Percentiles rank a stretch among this genome's conserved stretches.
Evolutionary conservation across 305 asterid genomes (phyloP).

Genomic region (Plantago coronopus): DNA sequence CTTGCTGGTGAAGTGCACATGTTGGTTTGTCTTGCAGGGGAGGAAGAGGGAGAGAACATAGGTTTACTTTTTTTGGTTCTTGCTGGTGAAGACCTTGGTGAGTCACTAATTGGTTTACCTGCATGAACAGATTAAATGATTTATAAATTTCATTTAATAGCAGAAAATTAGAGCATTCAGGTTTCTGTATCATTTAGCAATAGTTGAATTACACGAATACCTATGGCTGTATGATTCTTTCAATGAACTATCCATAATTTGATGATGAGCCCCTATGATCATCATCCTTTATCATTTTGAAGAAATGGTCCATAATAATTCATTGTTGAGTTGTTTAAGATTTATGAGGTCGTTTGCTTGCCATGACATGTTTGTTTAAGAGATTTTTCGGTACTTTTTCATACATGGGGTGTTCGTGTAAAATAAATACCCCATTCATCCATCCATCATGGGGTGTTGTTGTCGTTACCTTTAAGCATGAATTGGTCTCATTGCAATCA

Average conservation of each 20-base stretch:
- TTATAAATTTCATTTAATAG: conserved; percentile 10
- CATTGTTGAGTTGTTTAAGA: neutral
- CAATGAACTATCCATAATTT: no score
- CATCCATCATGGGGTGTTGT: neutral
- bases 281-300: neutral
- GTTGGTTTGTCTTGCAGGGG: conserved; percentile 29
- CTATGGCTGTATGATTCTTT: neutral
- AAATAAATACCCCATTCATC: neutral
- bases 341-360: neutral
- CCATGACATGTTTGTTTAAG: neutral
- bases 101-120: conserved; percentile 32
- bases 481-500: neutral
- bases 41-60: conserved; percentile 21
- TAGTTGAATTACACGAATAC: neutral
- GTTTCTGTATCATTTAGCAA: neutral
- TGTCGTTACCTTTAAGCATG: neutral
- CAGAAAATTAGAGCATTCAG: neutral
- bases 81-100: conserved; percentile 41
- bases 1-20: conserved; percentile 32
- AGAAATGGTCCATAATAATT: neutral
- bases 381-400: neutral
- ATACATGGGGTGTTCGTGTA: neutral
- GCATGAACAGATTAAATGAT: conserved; percentile 3
- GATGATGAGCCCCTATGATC: neutral
- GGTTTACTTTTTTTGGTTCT: conserved; percentile 25